Conservation (phyloP, 345 rosid species). For the Sonneratia alba region DNA sequence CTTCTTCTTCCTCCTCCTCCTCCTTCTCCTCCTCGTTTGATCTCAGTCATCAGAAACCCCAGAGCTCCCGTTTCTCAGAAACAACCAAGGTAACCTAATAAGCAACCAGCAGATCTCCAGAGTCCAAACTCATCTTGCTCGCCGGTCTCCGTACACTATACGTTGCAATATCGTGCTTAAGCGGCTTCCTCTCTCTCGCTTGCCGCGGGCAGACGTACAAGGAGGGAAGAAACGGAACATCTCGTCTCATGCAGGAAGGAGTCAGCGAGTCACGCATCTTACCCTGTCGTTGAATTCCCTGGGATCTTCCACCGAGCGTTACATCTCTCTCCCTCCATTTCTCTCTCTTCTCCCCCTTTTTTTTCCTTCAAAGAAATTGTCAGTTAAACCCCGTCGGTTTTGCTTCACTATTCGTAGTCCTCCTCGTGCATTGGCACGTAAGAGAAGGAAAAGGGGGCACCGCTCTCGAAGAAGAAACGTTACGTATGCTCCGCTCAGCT, state of each 20-base stretch:
- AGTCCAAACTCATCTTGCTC: too few relatives aligned
- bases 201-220: neutral
- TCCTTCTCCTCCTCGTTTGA: neutral
- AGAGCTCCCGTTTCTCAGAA: neutral
- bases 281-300: neutral
- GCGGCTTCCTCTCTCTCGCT: neutral
- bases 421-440: neutral
- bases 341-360: neutral
- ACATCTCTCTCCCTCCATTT: neutral
- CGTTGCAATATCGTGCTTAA: too few relatives aligned
- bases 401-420: neutral
- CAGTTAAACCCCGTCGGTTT: neutral
- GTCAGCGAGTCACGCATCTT: neutral
- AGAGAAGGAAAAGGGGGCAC: neutral
- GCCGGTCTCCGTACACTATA: too few relatives aligned
- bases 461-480: too few relatives aligned
- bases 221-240: neutral
- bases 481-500: neutral
- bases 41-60: neutral
- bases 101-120: neutral
- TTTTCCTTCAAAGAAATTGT: neutral
- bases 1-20: constrained; percentile 8
- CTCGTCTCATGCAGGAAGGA: neutral
- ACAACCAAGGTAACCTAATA: neutral
- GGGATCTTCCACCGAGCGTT: neutral